These are phyloP conservation scores for Arthrocladium fulminans DNA, from an alignment of 2,329 filamentous ascomycete species.

Conservation along the genomic window DNA sequence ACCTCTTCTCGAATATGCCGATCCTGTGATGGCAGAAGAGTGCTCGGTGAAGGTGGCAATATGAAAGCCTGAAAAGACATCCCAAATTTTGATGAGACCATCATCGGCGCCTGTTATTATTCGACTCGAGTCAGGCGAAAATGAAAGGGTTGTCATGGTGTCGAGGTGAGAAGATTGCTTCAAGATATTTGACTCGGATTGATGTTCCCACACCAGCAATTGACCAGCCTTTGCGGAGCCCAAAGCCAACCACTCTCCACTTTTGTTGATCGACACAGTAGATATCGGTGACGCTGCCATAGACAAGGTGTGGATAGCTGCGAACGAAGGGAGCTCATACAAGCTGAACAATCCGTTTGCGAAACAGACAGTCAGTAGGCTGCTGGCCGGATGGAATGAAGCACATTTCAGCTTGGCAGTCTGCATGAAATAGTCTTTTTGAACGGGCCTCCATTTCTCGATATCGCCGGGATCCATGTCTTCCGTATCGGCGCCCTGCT, in stretches of 20 bases:
- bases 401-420: slow-evolving; percentile 80
- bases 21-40: slow-evolving; percentile 81
- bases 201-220: slow-evolving; percentile 98
- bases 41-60: slow-evolving; percentile 98
- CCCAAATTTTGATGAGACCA: slow-evolving; percentile 98
- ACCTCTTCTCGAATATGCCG: slow-evolving; percentile 88
- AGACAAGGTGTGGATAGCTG: slow-evolving; percentile 79
- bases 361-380: slow-evolving; percentile 92
- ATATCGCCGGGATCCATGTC: slow-evolving; percentile 54
- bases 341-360: slow-evolving; percentile 89
- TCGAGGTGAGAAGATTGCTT: slow-evolving; percentile 98
- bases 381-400: slow-evolving; percentile 76
- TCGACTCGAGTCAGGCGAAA: slow-evolving; percentile 85
- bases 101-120: slow-evolving; percentile 93
- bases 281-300: slow-evolving; percentile 97
- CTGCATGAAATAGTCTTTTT: slow-evolving; percentile 90
- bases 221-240: slow-evolving; percentile 92
- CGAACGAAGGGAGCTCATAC: slow-evolving; percentile 94
- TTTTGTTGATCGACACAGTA: slow-evolving; percentile 85
- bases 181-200: slow-evolving; percentile 95
- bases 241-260: slow-evolving; percentile 94
- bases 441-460: slow-evolving; percentile 81
- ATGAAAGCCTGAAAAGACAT: slow-evolving; percentile 91
- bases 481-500: slow-evolving; percentile 50
- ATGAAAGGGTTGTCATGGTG: slow-evolving; percentile 84